Base-by-base conservation (phyloP, 1,139 yeast species). In the Pichia sp. region DNA sequence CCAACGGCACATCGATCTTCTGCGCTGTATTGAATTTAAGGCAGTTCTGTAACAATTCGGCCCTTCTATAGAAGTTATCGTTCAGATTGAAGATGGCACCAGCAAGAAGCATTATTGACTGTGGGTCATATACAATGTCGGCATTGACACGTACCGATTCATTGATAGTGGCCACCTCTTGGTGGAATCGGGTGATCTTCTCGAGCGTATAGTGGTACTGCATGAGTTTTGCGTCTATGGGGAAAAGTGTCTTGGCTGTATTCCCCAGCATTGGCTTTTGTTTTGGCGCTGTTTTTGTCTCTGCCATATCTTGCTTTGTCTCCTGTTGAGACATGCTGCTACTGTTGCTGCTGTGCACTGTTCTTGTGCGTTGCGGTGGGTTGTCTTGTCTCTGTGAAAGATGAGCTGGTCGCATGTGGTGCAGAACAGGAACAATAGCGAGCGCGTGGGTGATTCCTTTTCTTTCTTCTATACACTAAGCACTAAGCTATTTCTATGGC, bases 11-110 rank as follows among this genome's bases (percentile, higher is more conserved):
- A n/a, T 52, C 52, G 5, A 60, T 43, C 1, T 54, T 62, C 4
- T 61, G 55, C 2, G 62, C 53, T 0, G 74, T 60, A 38, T 64
- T 68, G 44, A 64, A 62, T 25, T 63, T 50, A 37, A 62, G 64
- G 42, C 66, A 72, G 33, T 62, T 62, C 26, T 66, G 57, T 27
- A 75, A 50, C 4, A 63, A 50, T 22, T 62, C 69, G n/a, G 74
- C 51, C 33, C 72, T 57, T 21, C 64, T 58, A 40, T 55, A 62
- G 39, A 73, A 62, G 3, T 64, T 61, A 27, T 74, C 80, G 44
- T 67, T 69, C 31, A 74, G 66, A 33, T 74, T 66, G 50, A 74
- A 66, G 3, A 68, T 46, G 21, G 63, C 62, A 1, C 78, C 76
- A 2, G 64, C 46, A 19, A 73, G 47, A 7, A 69, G 32, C 3